These are phyloP conservation scores for Sindora glabra DNA, from an alignment of 306 rosid genomes.

Conservation along the genomic window DNA sequence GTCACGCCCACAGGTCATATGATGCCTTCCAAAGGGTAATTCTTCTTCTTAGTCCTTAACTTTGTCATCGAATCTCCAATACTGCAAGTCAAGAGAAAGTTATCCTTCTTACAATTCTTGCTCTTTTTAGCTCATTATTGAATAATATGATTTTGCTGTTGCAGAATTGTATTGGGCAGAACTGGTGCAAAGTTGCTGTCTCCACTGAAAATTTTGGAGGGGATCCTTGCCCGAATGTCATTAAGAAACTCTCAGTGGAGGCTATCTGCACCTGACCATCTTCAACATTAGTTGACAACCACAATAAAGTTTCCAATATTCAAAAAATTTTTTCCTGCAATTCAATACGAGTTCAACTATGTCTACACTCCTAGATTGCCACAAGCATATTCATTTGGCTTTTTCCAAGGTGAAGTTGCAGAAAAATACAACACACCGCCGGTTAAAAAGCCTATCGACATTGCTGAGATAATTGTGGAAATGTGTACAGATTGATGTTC, in stretches of 20 bases:
- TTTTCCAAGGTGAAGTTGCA: conserved; percentile 85
- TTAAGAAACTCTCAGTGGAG: conserved; percentile 91
- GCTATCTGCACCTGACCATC: conserved; percentile 75
- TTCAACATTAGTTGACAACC: conserved; percentile 19
- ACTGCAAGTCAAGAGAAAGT: too few relatives aligned
- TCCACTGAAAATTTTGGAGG: conserved; percentile 85
- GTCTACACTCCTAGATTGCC: conserved; percentile 24
- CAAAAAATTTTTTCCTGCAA: conserved; percentile 8
- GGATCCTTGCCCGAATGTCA: conserved; percentile 88
- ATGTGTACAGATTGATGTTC: conserved; percentile 34
- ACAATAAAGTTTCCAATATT: conserved; percentile 17
- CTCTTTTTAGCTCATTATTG: neutral
- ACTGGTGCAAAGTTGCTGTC: conserved; percentile 65
- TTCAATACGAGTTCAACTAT: conserved; percentile 19
- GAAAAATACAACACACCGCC: conserved; percentile 68
- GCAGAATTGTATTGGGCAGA: conserved; percentile 88
- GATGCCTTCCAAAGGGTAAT: conserved; percentile 77
- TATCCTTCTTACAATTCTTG: neutral
- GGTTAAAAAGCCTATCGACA: conserved; percentile 48
- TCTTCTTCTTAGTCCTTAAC: neutral
- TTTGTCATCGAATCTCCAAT: too few relatives aligned
- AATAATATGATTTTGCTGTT: conserved; percentile 15
- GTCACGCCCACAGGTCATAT: conserved; percentile 89
- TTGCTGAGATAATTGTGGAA: conserved; percentile 36
- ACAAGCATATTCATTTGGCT: conserved; percentile 49